These are phyloP conservation scores for Urochloa ruziziensis DNA, from an alignment of 176 grass and related monocot genomes.

Conservation along the genomic window DNA sequence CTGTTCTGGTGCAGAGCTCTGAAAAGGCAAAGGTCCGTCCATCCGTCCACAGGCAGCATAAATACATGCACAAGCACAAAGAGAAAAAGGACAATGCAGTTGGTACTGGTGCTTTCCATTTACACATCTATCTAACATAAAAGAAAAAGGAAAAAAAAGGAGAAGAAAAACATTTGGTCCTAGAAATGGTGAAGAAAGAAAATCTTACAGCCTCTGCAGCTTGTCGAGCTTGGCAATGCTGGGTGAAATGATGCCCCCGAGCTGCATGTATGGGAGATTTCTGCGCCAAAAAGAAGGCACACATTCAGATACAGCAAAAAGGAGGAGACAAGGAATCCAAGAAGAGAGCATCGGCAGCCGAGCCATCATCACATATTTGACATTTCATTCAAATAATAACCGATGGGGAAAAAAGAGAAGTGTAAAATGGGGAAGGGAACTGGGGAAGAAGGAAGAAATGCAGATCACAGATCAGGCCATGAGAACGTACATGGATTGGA, in stretches of 20 bases:
- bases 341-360: constrained; percentile 8
- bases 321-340: constrained; percentile 23
- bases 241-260: constrained; percentile 74
- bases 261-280: constrained; percentile 94
- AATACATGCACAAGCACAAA: neutral
- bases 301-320: neutral
- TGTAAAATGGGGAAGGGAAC: neutral
- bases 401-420: neutral
- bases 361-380: neutral
- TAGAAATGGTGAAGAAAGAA: neutral
- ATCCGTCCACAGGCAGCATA: neutral
- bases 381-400: constrained; percentile 3
- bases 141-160: neutral
- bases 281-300: constrained; percentile 22
- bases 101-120: neutral
- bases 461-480: neutral
- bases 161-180: neutral
- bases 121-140: neutral
- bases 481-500: constrained; percentile 72
- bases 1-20: constrained; percentile 98
- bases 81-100: neutral
- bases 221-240: constrained; percentile 79
- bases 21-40: neutral
- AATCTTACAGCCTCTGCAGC: constrained; percentile 79
- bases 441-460: neutral